Evolutionary conservation across 2,329 filamentous ascomycete genomes (phyloP).

Genomic region (Lecanicillium sp.): DNA sequence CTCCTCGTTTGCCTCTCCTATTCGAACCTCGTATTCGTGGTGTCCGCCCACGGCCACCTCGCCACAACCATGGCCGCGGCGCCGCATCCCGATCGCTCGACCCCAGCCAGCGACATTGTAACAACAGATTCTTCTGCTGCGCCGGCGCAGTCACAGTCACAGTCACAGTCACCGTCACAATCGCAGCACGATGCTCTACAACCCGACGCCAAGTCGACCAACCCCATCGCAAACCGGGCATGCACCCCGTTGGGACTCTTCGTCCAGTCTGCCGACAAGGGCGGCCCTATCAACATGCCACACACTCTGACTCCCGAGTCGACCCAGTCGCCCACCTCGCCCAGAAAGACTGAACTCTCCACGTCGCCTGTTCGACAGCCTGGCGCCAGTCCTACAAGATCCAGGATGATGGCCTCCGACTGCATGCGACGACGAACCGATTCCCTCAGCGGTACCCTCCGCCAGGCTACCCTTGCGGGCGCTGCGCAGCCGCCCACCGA

Average conservation of each 20-base stretch:
- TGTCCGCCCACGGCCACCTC: constrained; percentile 1
- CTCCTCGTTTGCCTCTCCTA: not conserved
- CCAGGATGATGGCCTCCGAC: not conserved
- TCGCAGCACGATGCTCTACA: not conserved
- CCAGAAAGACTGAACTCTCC: not conserved
- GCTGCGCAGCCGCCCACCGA: not conserved
- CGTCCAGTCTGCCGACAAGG: constrained; percentile 12
- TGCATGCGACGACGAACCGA: constrained; percentile 7
- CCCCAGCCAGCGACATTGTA: not conserved
- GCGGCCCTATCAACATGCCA: constrained; percentile 5
- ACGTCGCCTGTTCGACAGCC: constrained; percentile 4
- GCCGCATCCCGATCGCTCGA: not conserved
- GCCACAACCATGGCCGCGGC: constrained; percentile 1
- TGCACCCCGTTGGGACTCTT: constrained; percentile 19
- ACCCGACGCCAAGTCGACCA: constrained; percentile 1
- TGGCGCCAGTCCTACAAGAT: constrained; percentile 1
- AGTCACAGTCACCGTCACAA: too few relatives aligned
- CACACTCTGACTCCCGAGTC: constrained; percentile 12
- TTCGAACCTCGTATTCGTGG: not conserved
- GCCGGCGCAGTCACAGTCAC: too few relatives aligned
- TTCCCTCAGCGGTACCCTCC: constrained; percentile 1
- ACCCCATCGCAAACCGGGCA: constrained; percentile 17
- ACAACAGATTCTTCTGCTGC: not conserved
- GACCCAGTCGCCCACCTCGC: not conserved
- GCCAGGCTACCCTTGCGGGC: not conserved